Evolutionary conservation across 1,139 yeast genomes (phyloP), one percentile per base, ranked within the genome.

Genomic region (Diutina scorzettiae): DNA sequence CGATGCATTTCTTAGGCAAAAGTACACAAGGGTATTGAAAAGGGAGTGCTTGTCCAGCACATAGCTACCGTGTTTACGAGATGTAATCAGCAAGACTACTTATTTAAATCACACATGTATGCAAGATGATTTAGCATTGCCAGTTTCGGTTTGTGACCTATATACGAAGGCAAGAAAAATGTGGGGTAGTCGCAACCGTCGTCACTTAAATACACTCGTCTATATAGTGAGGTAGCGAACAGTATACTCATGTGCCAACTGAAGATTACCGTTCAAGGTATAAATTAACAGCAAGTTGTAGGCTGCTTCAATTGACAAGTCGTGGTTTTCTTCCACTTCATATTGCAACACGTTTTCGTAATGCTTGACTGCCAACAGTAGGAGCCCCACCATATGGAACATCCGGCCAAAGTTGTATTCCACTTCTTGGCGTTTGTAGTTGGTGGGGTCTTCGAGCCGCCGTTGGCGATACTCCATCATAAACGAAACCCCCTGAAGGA

Each of bases 401-500:
- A 85, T 70, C 40, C 96, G 69, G 0, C 93, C 99, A 43, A 87
- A 54, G 51, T 91, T 91, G 56, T 81, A 91, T 43, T 78, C 76
- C 1, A 83, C 78, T 55, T 91, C 98, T 58, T 86, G 94, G 41
- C 60, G 57, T 51, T 81, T 87, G 45, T 68, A 70, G 5, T 60
- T 58, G 0, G 70, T 64, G 4, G 76, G 73, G 41, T 56, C 53
- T 9, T 48, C 48, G 2, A 48, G 45, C 24, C 69, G 48, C 16
- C 73, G 58, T 20, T 75, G 76, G 42, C 71, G 68, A 51, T 91
- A 91, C 51, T 85, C 93, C 53, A 76, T 60, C 45, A 93, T 56
- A 52, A 75, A 86, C 46, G 91, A 76, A 41, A 91, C 62, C 0
- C 96, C 97, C 56, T 91, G 96, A 2, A 91, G 64, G 25, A 91